Conservation (phyloP, 345 rosid species). For the Eucalyptus virginea region DNA sequence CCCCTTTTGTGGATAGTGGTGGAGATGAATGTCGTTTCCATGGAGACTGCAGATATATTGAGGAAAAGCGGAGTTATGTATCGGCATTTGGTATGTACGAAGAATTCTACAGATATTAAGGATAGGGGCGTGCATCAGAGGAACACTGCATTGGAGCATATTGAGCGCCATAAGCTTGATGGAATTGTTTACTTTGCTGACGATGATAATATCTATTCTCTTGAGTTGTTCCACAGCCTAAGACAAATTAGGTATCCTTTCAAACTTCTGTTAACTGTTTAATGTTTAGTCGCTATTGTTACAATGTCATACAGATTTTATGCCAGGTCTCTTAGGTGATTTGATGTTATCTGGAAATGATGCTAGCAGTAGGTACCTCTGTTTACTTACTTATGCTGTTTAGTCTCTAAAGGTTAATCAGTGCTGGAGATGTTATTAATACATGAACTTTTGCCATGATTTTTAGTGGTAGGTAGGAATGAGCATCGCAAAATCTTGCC, state of each 20-base stretch:
- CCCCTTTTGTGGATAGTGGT: constrained; percentile 93
- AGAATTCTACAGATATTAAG: constrained; percentile 43
- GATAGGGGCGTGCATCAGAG: constrained; percentile 87
- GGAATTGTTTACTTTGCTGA: constrained; percentile 91
- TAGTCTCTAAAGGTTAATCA: background rate
- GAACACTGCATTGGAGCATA: constrained; percentile 72
- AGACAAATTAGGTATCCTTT: constrained; percentile 49
- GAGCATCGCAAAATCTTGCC: background rate
- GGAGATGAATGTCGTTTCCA: constrained; percentile 54
- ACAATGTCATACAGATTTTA: background rate
- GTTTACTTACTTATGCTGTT: background rate
- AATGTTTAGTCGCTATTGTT: background rate
- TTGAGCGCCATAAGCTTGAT: constrained; percentile 71
- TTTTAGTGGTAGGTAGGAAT: background rate
- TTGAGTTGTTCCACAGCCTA: constrained; percentile 63
- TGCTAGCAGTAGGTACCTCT: background rate
- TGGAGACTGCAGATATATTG: constrained; percentile 78
- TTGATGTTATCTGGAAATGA: background rate
- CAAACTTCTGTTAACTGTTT: background rate
- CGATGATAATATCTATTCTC: constrained; percentile 75
- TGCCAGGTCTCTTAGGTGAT: background rate
- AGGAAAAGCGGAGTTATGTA: constrained; percentile 84
- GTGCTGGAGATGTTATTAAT: background rate
- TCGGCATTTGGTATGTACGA: constrained; percentile 59
- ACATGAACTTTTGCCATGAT: background rate